A percentile compares a stretch with the other conserved stretches of the same genome.
These are phyloP conservation scores for Cutaneotrichosporon dermatis DNA, from an alignment of 1,284 basidiomycete genomes.

Conservation along the genomic window DNA sequence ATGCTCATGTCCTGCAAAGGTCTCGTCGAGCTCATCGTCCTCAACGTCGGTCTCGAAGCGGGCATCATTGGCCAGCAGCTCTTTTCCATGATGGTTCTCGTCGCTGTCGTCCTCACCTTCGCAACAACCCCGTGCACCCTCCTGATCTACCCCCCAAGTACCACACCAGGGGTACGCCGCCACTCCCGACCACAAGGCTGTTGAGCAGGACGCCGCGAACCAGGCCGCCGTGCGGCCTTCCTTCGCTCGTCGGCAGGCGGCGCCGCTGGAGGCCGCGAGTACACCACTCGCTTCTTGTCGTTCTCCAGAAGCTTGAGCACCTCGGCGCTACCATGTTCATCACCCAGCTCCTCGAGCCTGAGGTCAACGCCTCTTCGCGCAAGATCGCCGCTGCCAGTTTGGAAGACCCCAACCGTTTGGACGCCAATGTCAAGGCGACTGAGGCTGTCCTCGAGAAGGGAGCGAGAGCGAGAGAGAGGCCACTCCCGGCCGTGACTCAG, in stretches of 20 bases:
- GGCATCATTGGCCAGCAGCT: constrained; percentile 67
- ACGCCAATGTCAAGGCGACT: constrained; percentile 4
- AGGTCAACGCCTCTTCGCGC: constrained; percentile 20
- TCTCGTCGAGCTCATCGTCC: constrained; percentile 79
- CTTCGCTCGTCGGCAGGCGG: constrained; percentile 15
- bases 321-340: constrained; percentile 58
- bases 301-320: constrained; percentile 88
- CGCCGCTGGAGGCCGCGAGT: constrained; percentile 34
- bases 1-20: constrained; percentile 92
- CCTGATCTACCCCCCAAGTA: constrained; percentile 67
- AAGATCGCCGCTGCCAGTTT: constrained; percentile 55
- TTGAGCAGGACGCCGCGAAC: constrained; percentile 21
- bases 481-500: neutral
- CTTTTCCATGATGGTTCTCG: constrained; percentile 82
- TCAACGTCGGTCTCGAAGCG: constrained; percentile 80
- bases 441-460: constrained; percentile 1
- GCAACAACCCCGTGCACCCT: constrained; percentile 83
- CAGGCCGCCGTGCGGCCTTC: constrained; percentile 24
- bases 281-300: constrained; percentile 59
- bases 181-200: constrained; percentile 3
- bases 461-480: constrained; percentile 4
- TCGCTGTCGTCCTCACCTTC: constrained; percentile 79
- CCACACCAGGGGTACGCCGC: constrained; percentile 32
- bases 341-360: constrained; percentile 52
- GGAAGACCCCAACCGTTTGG: constrained; percentile 34